Percentiles rank a stretch among this genome's conserved stretches.
Conservation (phyloP, 805 yeast species). For the Metschnikowia kunwiensis region DNA sequence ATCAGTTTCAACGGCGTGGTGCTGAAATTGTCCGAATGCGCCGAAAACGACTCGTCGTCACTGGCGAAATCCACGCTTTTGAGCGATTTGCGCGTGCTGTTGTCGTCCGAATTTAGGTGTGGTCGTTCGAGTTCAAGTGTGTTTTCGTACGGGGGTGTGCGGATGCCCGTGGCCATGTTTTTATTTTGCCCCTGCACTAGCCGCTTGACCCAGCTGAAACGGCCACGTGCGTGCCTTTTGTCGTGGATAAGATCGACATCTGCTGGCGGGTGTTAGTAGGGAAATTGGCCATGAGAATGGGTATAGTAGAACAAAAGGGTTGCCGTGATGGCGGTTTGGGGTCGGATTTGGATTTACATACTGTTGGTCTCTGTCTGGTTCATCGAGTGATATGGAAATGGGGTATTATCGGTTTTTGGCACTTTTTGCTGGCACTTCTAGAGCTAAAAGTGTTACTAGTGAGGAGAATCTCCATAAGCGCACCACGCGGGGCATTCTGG, state of each 20-base stretch:
- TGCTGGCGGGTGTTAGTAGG: too few species aligned
- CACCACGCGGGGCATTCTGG: conserved; percentile 6
- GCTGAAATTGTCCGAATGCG: conserved; percentile 33
- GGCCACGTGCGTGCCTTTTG: conserved; percentile 29
- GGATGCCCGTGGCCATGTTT: conserved; percentile 7
- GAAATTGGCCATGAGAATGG: too few species aligned
- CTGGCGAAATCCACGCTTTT: conserved; percentile 16
- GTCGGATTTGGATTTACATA: too few species aligned
- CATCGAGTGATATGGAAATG: too few species aligned
- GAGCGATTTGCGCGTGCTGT: conserved; percentile 2
- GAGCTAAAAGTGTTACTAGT: too few species aligned
- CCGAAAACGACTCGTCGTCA: conserved; percentile 15
- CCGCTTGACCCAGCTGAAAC: conserved; percentile 41
- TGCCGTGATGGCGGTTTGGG: too few species aligned
- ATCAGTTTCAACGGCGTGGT: conserved; percentile 49
- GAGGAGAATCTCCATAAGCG: too few species aligned
- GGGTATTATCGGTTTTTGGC: too few species aligned
- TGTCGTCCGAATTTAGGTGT: not conserved
- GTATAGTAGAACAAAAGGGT: too few species aligned
- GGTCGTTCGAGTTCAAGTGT: conserved; percentile 1
- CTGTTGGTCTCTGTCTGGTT: not conserved
- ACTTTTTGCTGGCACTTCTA: too few species aligned
- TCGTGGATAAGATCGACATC: conserved; percentile 18
- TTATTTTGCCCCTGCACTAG: conserved; percentile 37
- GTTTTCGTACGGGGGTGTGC: conserved; percentile 12